phyloP scores from a whole-genome alignment of 2,329 filamentous ascomycete species.

The Aspergillus brasiliensis region DNA sequence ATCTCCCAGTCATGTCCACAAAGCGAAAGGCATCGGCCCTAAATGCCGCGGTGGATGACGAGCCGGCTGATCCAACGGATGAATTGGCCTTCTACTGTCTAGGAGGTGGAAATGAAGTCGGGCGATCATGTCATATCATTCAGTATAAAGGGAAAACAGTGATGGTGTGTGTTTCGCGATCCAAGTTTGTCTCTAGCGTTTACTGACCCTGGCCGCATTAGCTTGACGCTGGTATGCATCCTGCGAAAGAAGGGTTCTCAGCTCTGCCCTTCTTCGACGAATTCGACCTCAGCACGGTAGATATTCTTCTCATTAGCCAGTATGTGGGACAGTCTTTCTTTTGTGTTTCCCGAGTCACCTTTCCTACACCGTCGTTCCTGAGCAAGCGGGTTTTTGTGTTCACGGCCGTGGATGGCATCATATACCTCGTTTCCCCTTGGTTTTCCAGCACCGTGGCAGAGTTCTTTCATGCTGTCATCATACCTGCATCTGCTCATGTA shows the following conservation, averaged over 20 bases:
- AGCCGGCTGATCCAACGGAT: conserved; percentile 88
- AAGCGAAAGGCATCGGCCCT: conserved; percentile 86
- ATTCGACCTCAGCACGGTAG: conserved; percentile 95
- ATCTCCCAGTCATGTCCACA: conserved; percentile 68
- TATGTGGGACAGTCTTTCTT: conserved; percentile 61
- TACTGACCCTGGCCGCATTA: conserved; percentile 42
- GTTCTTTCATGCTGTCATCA: background rate
- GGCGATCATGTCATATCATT: conserved; percentile 93
- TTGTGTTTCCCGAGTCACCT: conserved; percentile 17
- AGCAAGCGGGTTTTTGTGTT: background rate
- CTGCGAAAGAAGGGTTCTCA: conserved; percentile 90
- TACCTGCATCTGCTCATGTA: conserved; percentile 29
- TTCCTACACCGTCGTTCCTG: conserved; percentile 5
- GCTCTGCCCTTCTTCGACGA: conserved; percentile 97
- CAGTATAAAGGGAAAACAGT: conserved; percentile 99
- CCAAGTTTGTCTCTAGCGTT: background rate
- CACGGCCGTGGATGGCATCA: background rate
- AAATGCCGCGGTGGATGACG: conserved; percentile 66
- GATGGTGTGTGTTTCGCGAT: conserved; percentile 67
- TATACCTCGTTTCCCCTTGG: background rate
- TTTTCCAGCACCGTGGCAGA: background rate
- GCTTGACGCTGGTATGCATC: conserved; percentile 97
- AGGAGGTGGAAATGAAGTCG: conserved; percentile 95
- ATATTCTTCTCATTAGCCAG: conserved; percentile 98
- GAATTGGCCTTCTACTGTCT: conserved; percentile 93